phyloP scores from a whole-genome alignment of 2,329 filamentous ascomycete genomes.

The Cytospora schulzeri region DNA sequence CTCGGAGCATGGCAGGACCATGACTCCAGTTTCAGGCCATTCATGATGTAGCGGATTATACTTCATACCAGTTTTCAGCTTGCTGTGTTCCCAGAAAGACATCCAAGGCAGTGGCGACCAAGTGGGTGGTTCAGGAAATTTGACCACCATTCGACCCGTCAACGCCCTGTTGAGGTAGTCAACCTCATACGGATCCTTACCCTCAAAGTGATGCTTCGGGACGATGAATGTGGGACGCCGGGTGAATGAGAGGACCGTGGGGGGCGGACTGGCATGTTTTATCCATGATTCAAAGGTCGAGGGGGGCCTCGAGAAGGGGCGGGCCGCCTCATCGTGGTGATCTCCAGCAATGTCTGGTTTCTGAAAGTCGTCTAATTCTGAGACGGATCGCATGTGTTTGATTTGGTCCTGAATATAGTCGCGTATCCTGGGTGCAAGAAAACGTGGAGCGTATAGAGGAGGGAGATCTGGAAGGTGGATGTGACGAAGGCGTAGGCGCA shows the following conservation, averaged over 20 bases:
- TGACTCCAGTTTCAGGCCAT: slow-evolving; percentile 18
- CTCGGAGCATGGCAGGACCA: slow-evolving; percentile 25
- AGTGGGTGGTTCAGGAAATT: slow-evolving; percentile 16
- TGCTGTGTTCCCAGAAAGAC: neutral
- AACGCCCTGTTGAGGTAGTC: slow-evolving; percentile 15
- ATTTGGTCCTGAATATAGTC: slow-evolving; percentile 19
- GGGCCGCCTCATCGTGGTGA: accelerated
- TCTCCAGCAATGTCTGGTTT: neutral
- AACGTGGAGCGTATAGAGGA: slow-evolving; percentile 17
- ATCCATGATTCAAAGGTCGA: slow-evolving; percentile 14
- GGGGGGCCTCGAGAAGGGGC: neutral
- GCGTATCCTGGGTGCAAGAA: slow-evolving; percentile 6
- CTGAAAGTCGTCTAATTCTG: neutral
- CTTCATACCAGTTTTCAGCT: neutral
- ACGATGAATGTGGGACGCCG: slow-evolving; percentile 26
- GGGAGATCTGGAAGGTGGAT: slow-evolving; percentile 27
- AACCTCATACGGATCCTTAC: slow-evolving; percentile 12
- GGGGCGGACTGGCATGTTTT: slow-evolving; percentile 19
- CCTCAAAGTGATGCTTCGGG: slow-evolving; percentile 5
- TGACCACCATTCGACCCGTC: slow-evolving; percentile 9
- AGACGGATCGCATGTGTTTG: neutral
- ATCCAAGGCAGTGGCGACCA: slow-evolving; percentile 19
- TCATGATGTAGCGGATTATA: slow-evolving; percentile 12
- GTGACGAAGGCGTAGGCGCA: slow-evolving; percentile 22
- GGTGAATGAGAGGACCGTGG: slow-evolving; percentile 25